Conservation (phyloP, 768 basidiomycete species). For the Termitomyces sp. region DNA sequence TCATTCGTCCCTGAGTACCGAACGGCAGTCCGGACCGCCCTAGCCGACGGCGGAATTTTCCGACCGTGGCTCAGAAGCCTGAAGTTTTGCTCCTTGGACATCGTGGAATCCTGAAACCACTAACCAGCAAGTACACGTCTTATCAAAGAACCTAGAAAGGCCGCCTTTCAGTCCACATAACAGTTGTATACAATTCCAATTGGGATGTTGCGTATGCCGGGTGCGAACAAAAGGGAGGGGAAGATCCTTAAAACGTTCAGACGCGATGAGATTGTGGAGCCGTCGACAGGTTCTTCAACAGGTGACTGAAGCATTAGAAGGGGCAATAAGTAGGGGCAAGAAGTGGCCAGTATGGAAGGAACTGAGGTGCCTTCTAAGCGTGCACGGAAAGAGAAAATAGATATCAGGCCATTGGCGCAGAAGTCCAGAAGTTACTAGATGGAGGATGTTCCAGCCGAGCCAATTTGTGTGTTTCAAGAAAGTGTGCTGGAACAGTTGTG, state of each 20-base stretch:
- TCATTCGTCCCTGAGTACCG: not conserved
- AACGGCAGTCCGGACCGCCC: not conserved
- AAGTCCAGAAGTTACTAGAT: not conserved
- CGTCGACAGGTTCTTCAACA: not conserved
- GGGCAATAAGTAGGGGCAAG: too few species aligned
- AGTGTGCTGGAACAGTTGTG: not conserved
- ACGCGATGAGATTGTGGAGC: not conserved
- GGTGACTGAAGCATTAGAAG: not conserved
- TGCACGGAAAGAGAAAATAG: not conserved
- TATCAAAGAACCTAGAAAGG: not conserved
- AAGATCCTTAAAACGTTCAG: not conserved
- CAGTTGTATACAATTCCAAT: not conserved
- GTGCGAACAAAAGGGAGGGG: not conserved
- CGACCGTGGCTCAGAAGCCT: not conserved
- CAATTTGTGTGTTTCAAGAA: not conserved
- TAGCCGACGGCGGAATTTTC: not conserved
- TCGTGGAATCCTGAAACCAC: not conserved
- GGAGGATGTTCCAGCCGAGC: not conserved
- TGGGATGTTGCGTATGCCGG: not conserved
- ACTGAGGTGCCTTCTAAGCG: not conserved
- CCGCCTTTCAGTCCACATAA: too few species aligned
- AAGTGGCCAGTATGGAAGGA: not conserved
- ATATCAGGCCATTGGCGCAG: too few species aligned
- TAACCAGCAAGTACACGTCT: not conserved
- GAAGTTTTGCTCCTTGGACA: not conserved